A percentile compares a stretch with the other conserved stretches of the same genome.
Evolutionary conservation across 75 land plant genomes (phyloP).

Genomic region (Selaginella tamariscina): DNA sequence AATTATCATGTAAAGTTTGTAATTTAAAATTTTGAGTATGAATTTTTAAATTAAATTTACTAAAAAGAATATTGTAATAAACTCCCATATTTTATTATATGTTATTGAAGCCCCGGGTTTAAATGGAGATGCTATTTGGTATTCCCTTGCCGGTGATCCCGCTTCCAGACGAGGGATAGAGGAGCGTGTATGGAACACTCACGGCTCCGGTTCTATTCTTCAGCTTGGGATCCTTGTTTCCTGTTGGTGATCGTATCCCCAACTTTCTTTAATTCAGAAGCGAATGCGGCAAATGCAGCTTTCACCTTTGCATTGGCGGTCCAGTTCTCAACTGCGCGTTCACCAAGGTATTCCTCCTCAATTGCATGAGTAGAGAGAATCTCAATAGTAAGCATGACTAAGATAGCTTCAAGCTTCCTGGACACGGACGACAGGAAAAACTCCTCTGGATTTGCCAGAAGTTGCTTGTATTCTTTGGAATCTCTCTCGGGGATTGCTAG

Average conservation of each 20-base stretch:
- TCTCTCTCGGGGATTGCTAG: slow-evolving; percentile 1
- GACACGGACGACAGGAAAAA: slow-evolving; percentile 8
- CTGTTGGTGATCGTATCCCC: slow-evolving; percentile 6
- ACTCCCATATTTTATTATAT: too few relatives aligned
- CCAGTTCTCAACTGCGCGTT: slow-evolving; percentile 6
- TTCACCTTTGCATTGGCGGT: slow-evolving; percentile 2
- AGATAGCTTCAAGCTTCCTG: slow-evolving; percentile 2
- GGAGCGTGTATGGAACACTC: slow-evolving; percentile 19
- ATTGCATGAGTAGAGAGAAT: slow-evolving; percentile 10
- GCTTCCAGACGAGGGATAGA: slow-evolving; percentile 9
- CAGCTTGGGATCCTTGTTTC: neutral
- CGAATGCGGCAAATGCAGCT: slow-evolving; percentile 12
- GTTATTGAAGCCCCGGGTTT: too few relatives aligned
- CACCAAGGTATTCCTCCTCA: slow-evolving; percentile 19
- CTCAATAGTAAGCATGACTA: neutral
- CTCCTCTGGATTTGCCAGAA: neutral
- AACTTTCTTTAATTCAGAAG: neutral
- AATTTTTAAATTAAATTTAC: neutral
- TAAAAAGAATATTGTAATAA: neutral
- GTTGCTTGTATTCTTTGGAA: slow-evolving; percentile 4
- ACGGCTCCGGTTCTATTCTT: slow-evolving; percentile 12
- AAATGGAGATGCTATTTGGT: slow-evolving; percentile 8
- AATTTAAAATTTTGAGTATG: neutral
- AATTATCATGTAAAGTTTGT: too few relatives aligned
- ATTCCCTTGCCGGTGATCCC: slow-evolving; percentile 8